Conservation (phyloP, 2,329 filamentous ascomycete species). For the Penicillium sp. region DNA sequence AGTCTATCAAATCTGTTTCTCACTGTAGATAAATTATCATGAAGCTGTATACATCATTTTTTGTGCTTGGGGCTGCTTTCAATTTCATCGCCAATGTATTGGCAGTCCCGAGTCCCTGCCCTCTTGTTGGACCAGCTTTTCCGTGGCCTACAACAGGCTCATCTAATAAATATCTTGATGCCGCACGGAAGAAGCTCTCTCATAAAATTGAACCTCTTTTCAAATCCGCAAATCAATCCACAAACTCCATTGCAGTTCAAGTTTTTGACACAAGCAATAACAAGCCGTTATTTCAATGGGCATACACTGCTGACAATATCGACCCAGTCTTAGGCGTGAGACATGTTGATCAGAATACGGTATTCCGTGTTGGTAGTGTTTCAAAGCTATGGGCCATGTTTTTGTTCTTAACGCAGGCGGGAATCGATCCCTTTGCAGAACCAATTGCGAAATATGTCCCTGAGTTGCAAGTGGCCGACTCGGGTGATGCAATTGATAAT, state of each 20-base stretch:
- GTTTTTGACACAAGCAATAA: constrained; percentile 9
- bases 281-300: constrained; percentile 4
- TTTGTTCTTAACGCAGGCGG: constrained; percentile 35
- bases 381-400: constrained; percentile 50
- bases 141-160: constrained; percentile 7
- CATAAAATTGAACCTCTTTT: constrained; percentile 3
- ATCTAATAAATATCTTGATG: constrained; percentile 1
- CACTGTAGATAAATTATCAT: not conserved
- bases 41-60: not conserved
- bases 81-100: not conserved
- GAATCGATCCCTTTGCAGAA: constrained; percentile 23
- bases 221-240: not conserved
- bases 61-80: not conserved
- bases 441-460: constrained; percentile 32
- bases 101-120: constrained; percentile 6
- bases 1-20: not conserved
- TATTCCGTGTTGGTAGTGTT: constrained; percentile 50
- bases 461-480: constrained; percentile 20
- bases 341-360: constrained; percentile 44
- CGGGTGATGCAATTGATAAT: constrained; percentile 8
- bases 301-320: constrained; percentile 5
- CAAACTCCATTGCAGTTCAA: constrained; percentile 15
- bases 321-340: constrained; percentile 15
- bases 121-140: constrained; percentile 11
- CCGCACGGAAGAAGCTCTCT: constrained; percentile 5